These are phyloP conservation scores for Coelastrella sp. DNA, from an alignment of 139 green algal species.

Conservation along the genomic window DNA sequence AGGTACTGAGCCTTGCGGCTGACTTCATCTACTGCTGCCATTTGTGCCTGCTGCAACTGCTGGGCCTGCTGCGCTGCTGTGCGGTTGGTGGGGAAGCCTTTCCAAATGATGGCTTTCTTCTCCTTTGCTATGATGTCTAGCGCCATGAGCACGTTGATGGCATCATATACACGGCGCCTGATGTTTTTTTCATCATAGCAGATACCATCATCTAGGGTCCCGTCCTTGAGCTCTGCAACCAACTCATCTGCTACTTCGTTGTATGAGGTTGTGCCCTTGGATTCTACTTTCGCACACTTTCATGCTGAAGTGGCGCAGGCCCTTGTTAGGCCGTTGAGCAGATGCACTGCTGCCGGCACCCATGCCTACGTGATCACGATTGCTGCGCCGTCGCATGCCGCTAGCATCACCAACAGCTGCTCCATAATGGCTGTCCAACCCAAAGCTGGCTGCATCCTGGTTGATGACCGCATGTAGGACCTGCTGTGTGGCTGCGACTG, in stretches of 20 bases:
- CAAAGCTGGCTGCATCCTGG: neutral
- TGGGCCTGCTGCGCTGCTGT: constrained; percentile 51
- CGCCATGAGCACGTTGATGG: constrained; percentile 98
- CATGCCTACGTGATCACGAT: constrained; percentile 6
- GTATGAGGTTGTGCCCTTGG: constrained; percentile 91
- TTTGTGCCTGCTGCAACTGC: constrained; percentile 56
- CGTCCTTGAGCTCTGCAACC: constrained; percentile 72
- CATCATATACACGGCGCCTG: constrained; percentile 96
- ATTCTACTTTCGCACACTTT: constrained; percentile 94
- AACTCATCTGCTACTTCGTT: constrained; percentile 98
- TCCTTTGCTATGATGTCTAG: constrained; percentile 95
- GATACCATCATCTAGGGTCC: constrained; percentile 48
- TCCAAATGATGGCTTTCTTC: constrained; percentile 85
- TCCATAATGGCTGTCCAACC: neutral
- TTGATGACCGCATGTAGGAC: constrained; percentile 7
- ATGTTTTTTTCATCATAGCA: constrained; percentile 95
- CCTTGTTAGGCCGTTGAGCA: constrained; percentile 65
- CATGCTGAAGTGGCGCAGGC: constrained; percentile 89
- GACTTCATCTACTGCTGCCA: constrained; percentile 51
- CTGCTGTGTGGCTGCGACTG: constrained; percentile 7
- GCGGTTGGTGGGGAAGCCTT: constrained; percentile 52
- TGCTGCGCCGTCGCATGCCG: neutral
- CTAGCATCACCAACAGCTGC: neutral
- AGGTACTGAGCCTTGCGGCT: constrained; percentile 68
- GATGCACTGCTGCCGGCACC: neutral